Evolutionary conservation across 371 early-diverging fungal genomes (phyloP).

Genomic region (Blakeslea trispora): DNA sequence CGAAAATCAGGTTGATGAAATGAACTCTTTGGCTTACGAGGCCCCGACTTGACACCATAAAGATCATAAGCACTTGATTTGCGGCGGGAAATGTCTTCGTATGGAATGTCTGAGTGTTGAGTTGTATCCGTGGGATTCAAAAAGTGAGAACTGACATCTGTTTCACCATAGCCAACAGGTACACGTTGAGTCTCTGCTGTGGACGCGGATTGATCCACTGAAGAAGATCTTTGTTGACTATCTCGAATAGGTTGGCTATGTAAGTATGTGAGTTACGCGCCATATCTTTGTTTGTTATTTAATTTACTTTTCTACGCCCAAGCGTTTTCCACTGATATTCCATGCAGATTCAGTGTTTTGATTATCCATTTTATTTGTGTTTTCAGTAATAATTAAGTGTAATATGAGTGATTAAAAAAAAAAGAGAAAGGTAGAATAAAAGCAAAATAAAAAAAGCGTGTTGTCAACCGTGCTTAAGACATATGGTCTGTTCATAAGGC

Average conservation of each 20-base stretch:
- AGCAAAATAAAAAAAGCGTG: not conserved
- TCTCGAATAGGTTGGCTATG: not conserved
- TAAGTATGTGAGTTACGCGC: too few species aligned
- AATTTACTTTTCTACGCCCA: too few species aligned
- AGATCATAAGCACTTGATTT: not conserved
- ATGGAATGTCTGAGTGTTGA: conserved; percentile 14
- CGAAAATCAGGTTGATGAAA: conserved; percentile 4
- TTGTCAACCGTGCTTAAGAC: not conserved
- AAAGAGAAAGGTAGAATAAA: not conserved
- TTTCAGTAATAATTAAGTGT: too few species aligned
- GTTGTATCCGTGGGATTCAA: conserved; percentile 1
- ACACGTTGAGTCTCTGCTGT: conserved; percentile 19
- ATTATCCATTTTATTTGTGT: too few species aligned
- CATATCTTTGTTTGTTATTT: too few species aligned
- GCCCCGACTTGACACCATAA: not conserved
- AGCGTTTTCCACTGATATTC: too few species aligned
- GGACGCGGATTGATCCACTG: conserved; percentile 7
- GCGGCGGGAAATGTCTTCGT: conserved; percentile 12
- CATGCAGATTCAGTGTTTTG: too few species aligned
- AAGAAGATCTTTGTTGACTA: conserved; percentile 16
- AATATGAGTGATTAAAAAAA: too few species aligned
- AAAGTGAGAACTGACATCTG: conserved; percentile 1
- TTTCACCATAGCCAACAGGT: conserved; percentile 3
- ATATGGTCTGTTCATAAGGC: not conserved
- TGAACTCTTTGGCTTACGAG: not conserved